A percentile compares a stretch with the other conserved stretches of the same genome.
Evolutionary conservation across 306 rosid genomes (phyloP).

Genomic region (Dalbergia oliveri): DNA sequence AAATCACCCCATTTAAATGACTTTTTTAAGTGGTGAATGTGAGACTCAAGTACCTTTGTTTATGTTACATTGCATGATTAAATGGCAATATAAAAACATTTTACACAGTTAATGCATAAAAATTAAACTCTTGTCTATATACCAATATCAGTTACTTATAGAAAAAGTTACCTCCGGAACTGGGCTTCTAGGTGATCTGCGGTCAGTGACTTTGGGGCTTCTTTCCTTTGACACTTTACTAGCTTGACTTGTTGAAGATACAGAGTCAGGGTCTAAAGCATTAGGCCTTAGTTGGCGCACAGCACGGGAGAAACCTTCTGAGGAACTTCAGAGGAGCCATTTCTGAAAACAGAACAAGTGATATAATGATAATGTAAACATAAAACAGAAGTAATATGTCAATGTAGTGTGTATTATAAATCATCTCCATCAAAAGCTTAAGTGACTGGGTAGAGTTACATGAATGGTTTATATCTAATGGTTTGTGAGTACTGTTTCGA

Average conservation of each 20-base stretch:
- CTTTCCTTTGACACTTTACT: constrained; percentile 70
- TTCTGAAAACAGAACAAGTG: constrained; percentile 55
- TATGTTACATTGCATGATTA: too few relatives aligned
- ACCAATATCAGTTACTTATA: not conserved
- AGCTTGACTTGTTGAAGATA: constrained; percentile 62
- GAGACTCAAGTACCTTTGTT: too few relatives aligned
- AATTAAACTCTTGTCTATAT: not conserved
- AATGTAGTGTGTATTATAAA: not conserved
- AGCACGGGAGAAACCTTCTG: constrained; percentile 73
- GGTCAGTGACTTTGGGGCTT: constrained; percentile 85
- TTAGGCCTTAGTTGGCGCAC: constrained; percentile 77
- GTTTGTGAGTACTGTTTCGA: not conserved
- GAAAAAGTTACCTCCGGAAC: constrained; percentile 71
- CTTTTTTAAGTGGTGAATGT: too few relatives aligned
- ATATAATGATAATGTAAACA: constrained; percentile 26
- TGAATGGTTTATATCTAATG: too few relatives aligned
- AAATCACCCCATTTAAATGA: too few relatives aligned
- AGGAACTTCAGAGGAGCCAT: constrained; percentile 77
- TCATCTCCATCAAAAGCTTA: too few relatives aligned
- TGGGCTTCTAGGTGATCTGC: constrained; percentile 88
- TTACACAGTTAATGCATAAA: too few relatives aligned
- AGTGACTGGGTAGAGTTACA: too few relatives aligned
- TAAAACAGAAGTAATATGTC: not conserved
- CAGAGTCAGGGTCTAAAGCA: constrained; percentile 61
- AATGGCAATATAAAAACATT: too few relatives aligned